Base-by-base conservation (phyloP, 2,329 filamentous ascomycete genomes). In the Keithomyces neogunnii region DNA sequence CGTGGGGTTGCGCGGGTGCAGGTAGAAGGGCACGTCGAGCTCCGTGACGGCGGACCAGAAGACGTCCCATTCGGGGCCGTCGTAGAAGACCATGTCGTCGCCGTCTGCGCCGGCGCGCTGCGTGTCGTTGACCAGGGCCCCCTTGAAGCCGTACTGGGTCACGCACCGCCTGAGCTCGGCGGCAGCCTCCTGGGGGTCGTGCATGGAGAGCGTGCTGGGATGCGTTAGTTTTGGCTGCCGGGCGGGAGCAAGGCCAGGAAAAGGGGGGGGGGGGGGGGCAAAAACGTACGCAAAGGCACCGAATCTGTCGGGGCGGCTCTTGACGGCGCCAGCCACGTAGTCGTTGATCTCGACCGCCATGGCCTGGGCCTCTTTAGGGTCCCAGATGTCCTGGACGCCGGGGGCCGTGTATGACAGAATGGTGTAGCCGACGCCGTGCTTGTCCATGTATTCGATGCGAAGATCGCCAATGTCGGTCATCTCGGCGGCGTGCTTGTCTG, bases 1-100 rank as follows among this genome's bases (percentile, higher is more conserved):
- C 0, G 76, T 78, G 1, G 82, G 78, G 56, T 76, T 75, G 46
- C 76, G 70, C 0, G 81, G 82, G 62, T 86, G 82, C 1, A 86
- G 69, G 59, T 85, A 86, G 47, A 86, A 72, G 0, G 82, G 81
- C 0, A 84, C 81, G 51, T 84, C 78, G 0, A 86, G 74, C 43
- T 83, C 77, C 1, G 71, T 72, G 7, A 76, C 72, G 0, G 74
- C 75, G 10, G 70, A 60, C 82, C 82, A 85, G 71, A 86, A 85
- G 28, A 74, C 63, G 56, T 82, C 79, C 72, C 76, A 86, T 53
- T 78, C 73, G 0, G 75, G 71, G 7, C 73, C 68, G 59, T 86
- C 83, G 66, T 85, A 86, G 67, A 84, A 85, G 61, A 85, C 68
- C 70, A 81, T 77, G 29, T 75, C 74, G 51, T 83, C 78, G 38